Conservation (phyloP, 2,329 filamentous ascomycete species). For the Intubia oerlemansii region DNA sequence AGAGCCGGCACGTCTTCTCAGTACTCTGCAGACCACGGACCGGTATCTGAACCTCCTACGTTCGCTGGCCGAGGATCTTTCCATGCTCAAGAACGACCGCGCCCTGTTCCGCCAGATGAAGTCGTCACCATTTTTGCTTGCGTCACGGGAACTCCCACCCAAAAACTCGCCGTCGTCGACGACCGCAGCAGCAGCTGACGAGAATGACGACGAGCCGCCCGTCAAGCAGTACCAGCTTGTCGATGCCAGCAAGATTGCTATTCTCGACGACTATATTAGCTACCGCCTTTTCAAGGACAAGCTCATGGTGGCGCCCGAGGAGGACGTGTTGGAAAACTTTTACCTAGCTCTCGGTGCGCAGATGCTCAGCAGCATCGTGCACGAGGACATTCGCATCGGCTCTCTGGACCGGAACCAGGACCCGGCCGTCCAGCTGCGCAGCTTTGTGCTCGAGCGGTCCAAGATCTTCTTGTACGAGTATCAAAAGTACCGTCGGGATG, state of each 20-base stretch:
- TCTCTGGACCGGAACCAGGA: conserved; percentile 37
- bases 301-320: conserved; percentile 72
- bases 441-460: conserved; percentile 68
- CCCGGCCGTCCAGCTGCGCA: conserved; percentile 34
- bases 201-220: conserved; percentile 37
- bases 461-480: conserved; percentile 76
- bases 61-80: conserved; percentile 53
- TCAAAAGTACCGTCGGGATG: conserved; percentile 45
- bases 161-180: no score
- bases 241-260: conserved; percentile 47
- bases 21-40: conserved; percentile 58
- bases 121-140: conserved; percentile 55
- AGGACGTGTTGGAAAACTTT: conserved; percentile 68
- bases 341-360: conserved; percentile 65
- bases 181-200: conserved; percentile 17
- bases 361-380: conserved; percentile 54
- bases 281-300: conserved; percentile 74
- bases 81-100: conserved; percentile 55
- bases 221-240: conserved; percentile 65
- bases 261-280: conserved; percentile 74
- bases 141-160: conserved; percentile 48
- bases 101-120: conserved; percentile 59
- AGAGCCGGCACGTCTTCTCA: conserved; percentile 64
- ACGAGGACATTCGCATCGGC: conserved; percentile 58
- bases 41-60: conserved; percentile 74